A percentile compares a stretch with the other conserved stretches of the same genome.
phyloP scores from a whole-genome alignment of 2,329 filamentous ascomycete species.

The Pseudogymnoascus sp. region DNA sequence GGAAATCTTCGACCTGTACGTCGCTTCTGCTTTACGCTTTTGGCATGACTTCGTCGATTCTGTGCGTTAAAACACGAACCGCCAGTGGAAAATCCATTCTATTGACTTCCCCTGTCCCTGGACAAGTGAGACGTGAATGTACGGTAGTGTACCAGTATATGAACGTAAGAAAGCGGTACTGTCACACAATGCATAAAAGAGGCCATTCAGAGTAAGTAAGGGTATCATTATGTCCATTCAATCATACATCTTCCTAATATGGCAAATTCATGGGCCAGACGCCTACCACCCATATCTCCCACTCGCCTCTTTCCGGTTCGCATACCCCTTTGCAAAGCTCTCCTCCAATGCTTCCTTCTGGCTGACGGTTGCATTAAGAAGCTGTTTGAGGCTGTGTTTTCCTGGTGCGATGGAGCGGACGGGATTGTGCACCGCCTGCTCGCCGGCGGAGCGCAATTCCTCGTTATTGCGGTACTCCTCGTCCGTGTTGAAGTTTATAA shows the following conservation, averaged over 20 bases:
- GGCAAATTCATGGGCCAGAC: background rate
- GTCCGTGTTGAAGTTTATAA: conserved; percentile 85
- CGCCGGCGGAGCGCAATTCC: conserved; percentile 58
- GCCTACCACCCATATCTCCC: conserved; percentile 74
- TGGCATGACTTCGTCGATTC: too few species aligned
- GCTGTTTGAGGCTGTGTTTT: conserved; percentile 81
- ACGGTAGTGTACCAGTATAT: too few species aligned
- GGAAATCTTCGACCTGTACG: too few species aligned
- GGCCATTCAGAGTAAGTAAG: background rate
- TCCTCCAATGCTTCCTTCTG: conserved; percentile 87
- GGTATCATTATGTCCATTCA: conserved; percentile 10
- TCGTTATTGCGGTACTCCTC: conserved; percentile 82
- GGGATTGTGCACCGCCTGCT: conserved; percentile 67
- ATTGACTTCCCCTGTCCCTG: too few species aligned
- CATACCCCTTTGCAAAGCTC: conserved; percentile 74
- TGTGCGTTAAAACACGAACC: too few species aligned
- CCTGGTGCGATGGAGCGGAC: conserved; percentile 75
- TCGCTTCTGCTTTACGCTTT: too few species aligned
- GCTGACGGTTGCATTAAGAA: conserved; percentile 72
- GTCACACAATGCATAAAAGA: background rate
- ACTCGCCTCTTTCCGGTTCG: conserved; percentile 73
- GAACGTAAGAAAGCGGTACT: background rate
- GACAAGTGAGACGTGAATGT: background rate
- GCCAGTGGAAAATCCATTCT: too few species aligned
- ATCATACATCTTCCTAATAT: background rate